Conservation (phyloP, 352 stramenopile species). For the Phytophthora meadii region DNA sequence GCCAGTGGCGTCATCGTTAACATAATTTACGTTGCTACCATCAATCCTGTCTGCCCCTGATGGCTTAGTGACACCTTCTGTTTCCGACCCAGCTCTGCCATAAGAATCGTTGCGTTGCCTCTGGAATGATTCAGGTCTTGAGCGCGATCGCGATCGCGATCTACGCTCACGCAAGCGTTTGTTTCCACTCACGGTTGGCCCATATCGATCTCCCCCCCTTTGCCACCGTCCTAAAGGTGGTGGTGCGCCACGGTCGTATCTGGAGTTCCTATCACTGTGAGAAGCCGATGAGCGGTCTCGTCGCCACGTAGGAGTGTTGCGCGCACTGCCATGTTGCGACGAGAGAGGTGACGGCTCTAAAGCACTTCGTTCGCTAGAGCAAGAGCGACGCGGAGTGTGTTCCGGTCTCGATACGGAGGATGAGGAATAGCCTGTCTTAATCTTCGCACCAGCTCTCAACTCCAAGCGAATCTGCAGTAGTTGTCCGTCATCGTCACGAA, state of each 20-base stretch:
- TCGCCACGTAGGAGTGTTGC: slow-evolving; percentile 23
- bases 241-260: slow-evolving; percentile 9
- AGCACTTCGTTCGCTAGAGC: slow-evolving; percentile 41
- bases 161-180: slow-evolving; percentile 20
- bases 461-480: slow-evolving; percentile 46
- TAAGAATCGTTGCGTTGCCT: slow-evolving; percentile 5
- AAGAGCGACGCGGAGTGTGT: slow-evolving; percentile 30
- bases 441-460: slow-evolving; percentile 45
- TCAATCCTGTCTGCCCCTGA: not conserved
- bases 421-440: slow-evolving; percentile 36
- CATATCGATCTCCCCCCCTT: slow-evolving; percentile 11
- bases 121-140: slow-evolving; percentile 17
- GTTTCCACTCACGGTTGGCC: slow-evolving; percentile 13
- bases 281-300: slow-evolving; percentile 15
- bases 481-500: slow-evolving; percentile 50
- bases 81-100: slow-evolving; percentile 4
- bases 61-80: not conserved
- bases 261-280: slow-evolving; percentile 17
- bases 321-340: slow-evolving; percentile 24
- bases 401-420: slow-evolving; percentile 1
- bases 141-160: slow-evolving; percentile 36
- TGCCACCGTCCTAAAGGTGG: slow-evolving; percentile 1
- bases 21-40: not conserved
- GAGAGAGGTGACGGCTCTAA: slow-evolving; percentile 26
- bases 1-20: slow-evolving; percentile 1